Evolutionary conservation across 73 alveolate species (phyloP).

Genomic region (Blepharisma japonicum): DNA sequence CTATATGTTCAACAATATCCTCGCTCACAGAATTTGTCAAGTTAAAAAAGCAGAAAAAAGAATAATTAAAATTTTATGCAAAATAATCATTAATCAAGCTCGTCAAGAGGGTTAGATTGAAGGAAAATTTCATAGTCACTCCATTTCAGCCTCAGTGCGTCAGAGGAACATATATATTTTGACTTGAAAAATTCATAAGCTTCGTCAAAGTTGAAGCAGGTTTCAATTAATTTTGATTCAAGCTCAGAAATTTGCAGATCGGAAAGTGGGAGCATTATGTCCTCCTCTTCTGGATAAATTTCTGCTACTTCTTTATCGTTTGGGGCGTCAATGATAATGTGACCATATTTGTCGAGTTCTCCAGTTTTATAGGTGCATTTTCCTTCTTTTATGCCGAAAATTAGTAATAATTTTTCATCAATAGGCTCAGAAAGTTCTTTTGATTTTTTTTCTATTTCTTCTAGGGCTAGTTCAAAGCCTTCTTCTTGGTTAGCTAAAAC

Average conservation of each 20-base stretch:
- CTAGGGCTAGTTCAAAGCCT: background rate
- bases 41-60: background rate
- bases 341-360: constrained; percentile 11
- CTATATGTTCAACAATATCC: background rate
- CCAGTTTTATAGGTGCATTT: constrained; percentile 14
- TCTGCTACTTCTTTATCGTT: background rate
- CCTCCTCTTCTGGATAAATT: background rate
- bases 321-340: background rate
- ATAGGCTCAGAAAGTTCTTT: background rate
- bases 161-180: background rate
- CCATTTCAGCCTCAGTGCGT: background rate
- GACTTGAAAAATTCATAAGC: background rate
- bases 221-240: background rate
- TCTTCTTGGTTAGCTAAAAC: background rate
- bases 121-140: background rate
- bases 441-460: background rate
- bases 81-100: no score
- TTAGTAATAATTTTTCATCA: background rate
- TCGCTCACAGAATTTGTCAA: background rate
- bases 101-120: no score
- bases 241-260: background rate
- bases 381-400: background rate
- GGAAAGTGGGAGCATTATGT: background rate
- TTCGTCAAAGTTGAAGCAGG: background rate
- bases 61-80: background rate